Percentiles rank a stretch among this genome's conserved stretches.
These are phyloP conservation scores for Ilyonectria sp. DNA, from an alignment of 2,329 filamentous ascomycete genomes.

Conservation along the genomic window DNA sequence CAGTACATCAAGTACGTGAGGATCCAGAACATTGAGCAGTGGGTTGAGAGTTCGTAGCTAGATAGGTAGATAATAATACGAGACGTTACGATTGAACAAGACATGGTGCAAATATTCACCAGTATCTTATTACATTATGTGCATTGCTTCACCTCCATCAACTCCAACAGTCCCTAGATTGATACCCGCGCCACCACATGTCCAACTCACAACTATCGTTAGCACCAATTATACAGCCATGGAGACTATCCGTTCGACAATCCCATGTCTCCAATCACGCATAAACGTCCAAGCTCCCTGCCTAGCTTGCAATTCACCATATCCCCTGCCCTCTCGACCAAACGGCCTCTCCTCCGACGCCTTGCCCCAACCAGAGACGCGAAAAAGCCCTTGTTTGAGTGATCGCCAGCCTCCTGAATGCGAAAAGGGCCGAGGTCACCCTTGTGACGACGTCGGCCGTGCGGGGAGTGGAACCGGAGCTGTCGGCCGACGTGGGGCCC, in stretches of 20 bases:
- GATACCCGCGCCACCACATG: too few species aligned
- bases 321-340: not conserved
- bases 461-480: slow-evolving; percentile 12
- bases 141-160: too few species aligned
- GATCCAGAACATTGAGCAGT: slow-evolving; percentile 47
- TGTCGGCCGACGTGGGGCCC: slow-evolving; percentile 22
- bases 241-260: too few species aligned
- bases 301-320: too few species aligned
- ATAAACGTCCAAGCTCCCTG: too few species aligned
- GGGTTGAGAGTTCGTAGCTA: slow-evolving; percentile 33
- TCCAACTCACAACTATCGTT: too few species aligned
- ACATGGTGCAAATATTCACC: not conserved
- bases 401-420: not conserved
- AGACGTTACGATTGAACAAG: not conserved
- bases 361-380: not conserved
- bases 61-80: not conserved
- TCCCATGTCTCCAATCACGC: too few species aligned
- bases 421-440: not conserved
- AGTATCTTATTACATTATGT: too few species aligned
- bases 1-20: slow-evolving; percentile 59
- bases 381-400: not conserved
- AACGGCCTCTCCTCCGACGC: not conserved
- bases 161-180: too few species aligned
- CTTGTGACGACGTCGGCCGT: slow-evolving; percentile 8
- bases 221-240: too few species aligned